A percentile compares a stretch with the other conserved stretches of the same genome.
Evolutionary conservation across 1,284 basidiomycete species (phyloP).

Genomic region (Ustilago loliicola): DNA sequence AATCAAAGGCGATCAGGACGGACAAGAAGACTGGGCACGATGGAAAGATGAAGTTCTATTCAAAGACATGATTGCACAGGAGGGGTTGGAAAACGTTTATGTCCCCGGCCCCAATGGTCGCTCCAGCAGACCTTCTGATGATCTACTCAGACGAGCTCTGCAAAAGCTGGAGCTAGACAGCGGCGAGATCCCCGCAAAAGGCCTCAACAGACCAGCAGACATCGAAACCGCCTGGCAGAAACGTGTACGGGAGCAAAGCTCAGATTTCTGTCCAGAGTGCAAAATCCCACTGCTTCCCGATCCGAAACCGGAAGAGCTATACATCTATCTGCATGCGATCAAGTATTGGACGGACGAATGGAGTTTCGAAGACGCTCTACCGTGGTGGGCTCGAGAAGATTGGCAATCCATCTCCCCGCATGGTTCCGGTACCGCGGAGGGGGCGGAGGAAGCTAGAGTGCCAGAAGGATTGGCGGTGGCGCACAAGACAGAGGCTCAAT

Average conservation of each 20-base stretch:
- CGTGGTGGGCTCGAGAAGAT: slow-evolving; percentile 67
- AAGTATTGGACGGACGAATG: slow-evolving; percentile 70
- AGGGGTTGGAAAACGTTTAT: slow-evolving; percentile 57
- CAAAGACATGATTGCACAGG: slow-evolving; percentile 57
- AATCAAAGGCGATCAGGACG: slow-evolving; percentile 66
- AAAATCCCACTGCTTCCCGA: slow-evolving; percentile 65
- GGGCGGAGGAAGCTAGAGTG: slow-evolving; percentile 25
- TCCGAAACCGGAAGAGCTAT: slow-evolving; percentile 64
- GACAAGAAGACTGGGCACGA: slow-evolving; percentile 67
- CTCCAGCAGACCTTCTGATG: slow-evolving; percentile 44
- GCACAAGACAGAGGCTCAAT: slow-evolving; percentile 25
- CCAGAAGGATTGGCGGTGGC: slow-evolving; percentile 29
- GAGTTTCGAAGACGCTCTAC: slow-evolving; percentile 67
- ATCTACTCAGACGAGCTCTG: slow-evolving; percentile 40
- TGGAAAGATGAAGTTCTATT: slow-evolving; percentile 69
- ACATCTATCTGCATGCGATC: slow-evolving; percentile 70
- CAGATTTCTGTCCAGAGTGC: slow-evolving; percentile 64
- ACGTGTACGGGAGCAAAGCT: slow-evolving; percentile 40
- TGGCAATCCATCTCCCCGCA: slow-evolving; percentile 48
- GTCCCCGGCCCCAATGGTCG: slow-evolving; percentile 66
- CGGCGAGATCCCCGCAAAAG: slow-evolving; percentile 37
- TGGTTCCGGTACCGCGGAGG: slow-evolving; percentile 12
- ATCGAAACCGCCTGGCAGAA: slow-evolving; percentile 56
- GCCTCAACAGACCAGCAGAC: slow-evolving; percentile 45
- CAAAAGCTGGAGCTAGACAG: slow-evolving; percentile 38